Conservation (phyloP, 2,329 filamentous ascomycete genomes). For the Sporothrix brunneoviolacea region DNA sequence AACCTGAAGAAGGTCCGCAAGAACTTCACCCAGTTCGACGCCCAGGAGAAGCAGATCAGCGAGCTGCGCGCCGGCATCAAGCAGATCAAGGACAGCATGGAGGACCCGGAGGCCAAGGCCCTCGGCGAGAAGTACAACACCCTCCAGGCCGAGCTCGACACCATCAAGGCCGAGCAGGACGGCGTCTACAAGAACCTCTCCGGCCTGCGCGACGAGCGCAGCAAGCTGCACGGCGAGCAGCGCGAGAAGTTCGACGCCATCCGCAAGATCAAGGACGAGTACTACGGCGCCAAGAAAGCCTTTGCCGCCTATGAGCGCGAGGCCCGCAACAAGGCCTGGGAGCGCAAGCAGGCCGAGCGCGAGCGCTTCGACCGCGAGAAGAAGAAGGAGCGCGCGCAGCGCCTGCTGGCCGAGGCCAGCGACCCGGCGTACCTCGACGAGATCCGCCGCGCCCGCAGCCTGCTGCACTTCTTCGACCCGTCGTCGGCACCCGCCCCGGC, state of each 20-base stretch:
- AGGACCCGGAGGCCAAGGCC: slow-evolving; percentile 86
- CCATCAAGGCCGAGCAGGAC: slow-evolving; percentile 88
- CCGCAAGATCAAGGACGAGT: slow-evolving; percentile 83
- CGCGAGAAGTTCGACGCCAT: slow-evolving; percentile 78
- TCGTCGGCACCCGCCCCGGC: slow-evolving; percentile 39
- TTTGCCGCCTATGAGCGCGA: slow-evolving; percentile 78
- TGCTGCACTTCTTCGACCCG: slow-evolving; percentile 90
- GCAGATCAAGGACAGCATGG: slow-evolving; percentile 78
- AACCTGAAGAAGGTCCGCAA: slow-evolving; percentile 83
- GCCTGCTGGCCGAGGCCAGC: slow-evolving; percentile 72
- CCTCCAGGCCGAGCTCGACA: slow-evolving; percentile 81
- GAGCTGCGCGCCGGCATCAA: slow-evolving; percentile 81
- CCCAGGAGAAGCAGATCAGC: slow-evolving; percentile 81
- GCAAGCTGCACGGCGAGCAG: slow-evolving; percentile 76
- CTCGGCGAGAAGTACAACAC: slow-evolving; percentile 79
- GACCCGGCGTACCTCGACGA: slow-evolving; percentile 88
- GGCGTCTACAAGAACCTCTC: slow-evolving; percentile 84
- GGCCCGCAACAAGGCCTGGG: slow-evolving; percentile 65
- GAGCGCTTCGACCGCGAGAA: slow-evolving; percentile 64
- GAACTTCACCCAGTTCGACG: slow-evolving; percentile 79
- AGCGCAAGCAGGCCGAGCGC: slow-evolving; percentile 75
- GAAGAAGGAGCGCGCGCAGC: slow-evolving; percentile 68
- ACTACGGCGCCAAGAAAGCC: slow-evolving; percentile 77
- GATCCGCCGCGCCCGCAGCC: slow-evolving; percentile 78
- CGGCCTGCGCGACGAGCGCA: slow-evolving; percentile 74